phyloP scores from a whole-genome alignment of 306 rosid species.

The Adenanthera pavonina region DNA sequence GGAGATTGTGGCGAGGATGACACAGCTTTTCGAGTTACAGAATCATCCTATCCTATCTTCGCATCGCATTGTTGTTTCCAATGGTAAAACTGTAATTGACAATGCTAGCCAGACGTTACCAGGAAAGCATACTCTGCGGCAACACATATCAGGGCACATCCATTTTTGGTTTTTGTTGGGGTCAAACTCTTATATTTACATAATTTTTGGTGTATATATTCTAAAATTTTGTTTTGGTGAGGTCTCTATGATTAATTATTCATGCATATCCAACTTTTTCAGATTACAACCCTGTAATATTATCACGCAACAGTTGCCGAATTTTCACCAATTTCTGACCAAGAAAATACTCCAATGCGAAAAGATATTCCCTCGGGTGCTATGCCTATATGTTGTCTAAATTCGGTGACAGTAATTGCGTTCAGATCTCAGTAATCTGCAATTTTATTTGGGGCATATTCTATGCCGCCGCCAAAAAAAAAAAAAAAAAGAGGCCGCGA shows the following conservation, averaged over 20 bases:
- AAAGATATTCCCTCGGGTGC: no score
- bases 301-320: background rate
- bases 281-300: background rate
- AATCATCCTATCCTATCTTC: slow-evolving; percentile 34
- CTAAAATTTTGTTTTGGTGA: background rate
- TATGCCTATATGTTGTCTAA: no score
- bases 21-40: slow-evolving; percentile 13
- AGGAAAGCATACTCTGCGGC: slow-evolving; percentile 29
- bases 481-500: no score
- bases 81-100: slow-evolving; percentile 17
- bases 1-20: slow-evolving; percentile 7
- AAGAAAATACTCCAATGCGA: background rate
- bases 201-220: slow-evolving; percentile 36
- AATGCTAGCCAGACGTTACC: slow-evolving; percentile 13
- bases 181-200: background rate
- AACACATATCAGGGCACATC: slow-evolving; percentile 21
- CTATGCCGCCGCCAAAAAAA: no score
- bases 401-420: no score
- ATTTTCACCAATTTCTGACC: background rate
- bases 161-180: background rate
- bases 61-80: slow-evolving; percentile 12
- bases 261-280: background rate
- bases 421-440: no score
- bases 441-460: no score
- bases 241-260: background rate